Conservation (phyloP, 805 yeast genomes). For the Hanseniaspora valbyensis region DNA sequence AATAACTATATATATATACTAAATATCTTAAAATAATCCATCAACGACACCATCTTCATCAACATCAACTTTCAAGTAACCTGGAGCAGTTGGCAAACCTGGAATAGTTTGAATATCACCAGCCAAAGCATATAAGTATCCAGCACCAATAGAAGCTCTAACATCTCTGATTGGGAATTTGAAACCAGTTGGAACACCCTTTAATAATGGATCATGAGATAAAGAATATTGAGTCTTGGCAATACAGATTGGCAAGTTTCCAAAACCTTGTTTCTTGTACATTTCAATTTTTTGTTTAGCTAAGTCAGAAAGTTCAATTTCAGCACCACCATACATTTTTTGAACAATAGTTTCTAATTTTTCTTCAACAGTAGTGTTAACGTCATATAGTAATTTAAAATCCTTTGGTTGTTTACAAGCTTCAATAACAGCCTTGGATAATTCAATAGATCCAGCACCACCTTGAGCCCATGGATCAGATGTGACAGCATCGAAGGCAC, state of each 20-base stretch:
- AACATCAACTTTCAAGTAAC: conserved; percentile 94
- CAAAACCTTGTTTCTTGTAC: conserved; percentile 80
- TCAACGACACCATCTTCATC: conserved; percentile 83
- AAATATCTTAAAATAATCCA: conserved; percentile 70
- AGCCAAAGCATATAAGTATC: conserved; percentile 89
- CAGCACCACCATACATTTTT: conserved; percentile 87
- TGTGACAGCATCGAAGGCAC: conserved; percentile 83
- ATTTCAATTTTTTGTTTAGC: conserved; percentile 73
- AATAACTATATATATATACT: no score
- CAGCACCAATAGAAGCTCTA: conserved; percentile 92
- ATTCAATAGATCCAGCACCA: conserved; percentile 75
- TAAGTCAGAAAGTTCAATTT: conserved; percentile 67
- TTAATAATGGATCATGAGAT: conserved; percentile 84
- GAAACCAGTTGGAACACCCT: conserved; percentile 92
- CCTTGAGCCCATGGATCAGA: conserved; percentile 95
- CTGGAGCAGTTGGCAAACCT: conserved; percentile 90
- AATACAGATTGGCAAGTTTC: conserved; percentile 83
- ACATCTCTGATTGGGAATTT: conserved; percentile 90
- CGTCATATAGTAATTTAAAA: conserved; percentile 58
- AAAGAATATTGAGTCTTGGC: conserved; percentile 96
- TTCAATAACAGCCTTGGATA: conserved; percentile 73
- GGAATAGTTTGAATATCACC: conserved; percentile 97
- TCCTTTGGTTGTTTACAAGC: conserved; percentile 45
- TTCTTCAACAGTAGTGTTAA: conserved; percentile 61
- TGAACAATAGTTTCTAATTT: conserved; percentile 70